A percentile compares a stretch with the other conserved stretches of the same genome.
Evolutionary conservation across 2,329 filamentous ascomycete genomes (phyloP).

Genomic region (Trichoderma koningii): DNA sequence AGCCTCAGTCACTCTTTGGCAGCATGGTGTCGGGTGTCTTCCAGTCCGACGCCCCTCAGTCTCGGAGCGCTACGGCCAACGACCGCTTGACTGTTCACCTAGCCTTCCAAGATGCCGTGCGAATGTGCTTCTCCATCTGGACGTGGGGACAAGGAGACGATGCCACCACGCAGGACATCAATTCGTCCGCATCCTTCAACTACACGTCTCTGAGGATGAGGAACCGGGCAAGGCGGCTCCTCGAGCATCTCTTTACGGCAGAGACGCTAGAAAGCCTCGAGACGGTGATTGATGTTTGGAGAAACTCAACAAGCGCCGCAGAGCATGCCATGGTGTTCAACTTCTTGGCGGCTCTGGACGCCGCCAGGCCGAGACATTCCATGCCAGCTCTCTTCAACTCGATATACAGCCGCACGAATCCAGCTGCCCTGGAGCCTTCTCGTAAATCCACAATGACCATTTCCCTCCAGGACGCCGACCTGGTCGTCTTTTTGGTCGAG

Average conservation of each 20-base stretch:
- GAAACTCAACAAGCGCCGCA: slow-evolving; percentile 49
- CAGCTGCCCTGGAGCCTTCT: slow-evolving; percentile 71
- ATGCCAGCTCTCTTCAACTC: slow-evolving; percentile 95
- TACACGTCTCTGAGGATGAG: slow-evolving; percentile 91
- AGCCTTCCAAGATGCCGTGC: slow-evolving; percentile 95
- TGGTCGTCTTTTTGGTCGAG: slow-evolving; percentile 86
- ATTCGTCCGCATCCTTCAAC: slow-evolving; percentile 77
- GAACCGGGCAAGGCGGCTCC: slow-evolving; percentile 80
- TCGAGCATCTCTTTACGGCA: slow-evolving; percentile 90
- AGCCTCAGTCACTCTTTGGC: slow-evolving; percentile 84
- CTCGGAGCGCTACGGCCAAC: slow-evolving; percentile 85
- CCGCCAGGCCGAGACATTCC: slow-evolving; percentile 85
- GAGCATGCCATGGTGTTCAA: slow-evolving; percentile 72
- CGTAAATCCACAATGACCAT: slow-evolving; percentile 88
- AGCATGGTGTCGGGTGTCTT: slow-evolving; percentile 94
- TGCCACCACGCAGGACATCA: slow-evolving; percentile 59
- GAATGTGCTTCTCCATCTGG: slow-evolving; percentile 93
- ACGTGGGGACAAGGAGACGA: slow-evolving; percentile 77
- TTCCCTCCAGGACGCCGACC: slow-evolving; percentile 76
- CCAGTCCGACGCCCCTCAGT: slow-evolving; percentile 72
- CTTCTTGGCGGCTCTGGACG: slow-evolving; percentile 86
- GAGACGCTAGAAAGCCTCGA: slow-evolving; percentile 93
- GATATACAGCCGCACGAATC: slow-evolving; percentile 92
- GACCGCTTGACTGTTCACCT: slow-evolving; percentile 89
- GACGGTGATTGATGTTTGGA: slow-evolving; percentile 86